Percentiles rank a stretch among this genome's conserved stretches.
Conservation (phyloP, 306 rosid genomes). For the Cucurbita maxima region DNA sequence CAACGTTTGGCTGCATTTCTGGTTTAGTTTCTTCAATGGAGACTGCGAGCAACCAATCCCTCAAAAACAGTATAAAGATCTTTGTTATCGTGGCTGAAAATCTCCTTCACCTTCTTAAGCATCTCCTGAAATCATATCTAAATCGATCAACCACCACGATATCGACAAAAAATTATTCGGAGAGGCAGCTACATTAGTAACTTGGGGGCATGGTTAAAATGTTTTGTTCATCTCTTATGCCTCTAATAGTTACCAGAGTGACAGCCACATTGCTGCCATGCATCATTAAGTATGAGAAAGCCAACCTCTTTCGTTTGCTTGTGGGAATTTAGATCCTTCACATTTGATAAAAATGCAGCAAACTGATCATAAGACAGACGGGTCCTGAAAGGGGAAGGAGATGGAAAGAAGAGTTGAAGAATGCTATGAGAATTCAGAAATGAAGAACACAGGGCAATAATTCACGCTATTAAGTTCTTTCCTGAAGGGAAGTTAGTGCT, state of each 20-base stretch:
- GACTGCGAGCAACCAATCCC: slow-evolving; percentile 66
- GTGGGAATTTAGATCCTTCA: slow-evolving; percentile 81
- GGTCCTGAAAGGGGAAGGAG: slow-evolving; percentile 35
- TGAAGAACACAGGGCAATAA: background rate
- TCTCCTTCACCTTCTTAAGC: slow-evolving; percentile 67
- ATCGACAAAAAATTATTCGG: background rate
- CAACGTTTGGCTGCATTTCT: background rate
- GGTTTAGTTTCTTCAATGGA: slow-evolving; percentile 16
- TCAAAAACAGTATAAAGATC: slow-evolving; percentile 71
- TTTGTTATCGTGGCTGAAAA: slow-evolving; percentile 70
- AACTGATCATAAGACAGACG: slow-evolving; percentile 88
- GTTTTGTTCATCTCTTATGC: background rate
- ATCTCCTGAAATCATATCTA: slow-evolving; percentile 48
- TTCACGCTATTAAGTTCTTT: background rate
- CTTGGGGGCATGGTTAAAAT: background rate
- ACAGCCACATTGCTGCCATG: background rate
- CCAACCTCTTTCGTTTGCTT: slow-evolving; percentile 74
- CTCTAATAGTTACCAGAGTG: background rate
- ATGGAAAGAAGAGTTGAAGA: background rate
- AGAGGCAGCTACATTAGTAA: background rate
- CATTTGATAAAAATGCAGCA: slow-evolving; percentile 86
- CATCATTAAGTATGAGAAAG: background rate
- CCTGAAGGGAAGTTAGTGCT: background rate
- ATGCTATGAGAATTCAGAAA: background rate
- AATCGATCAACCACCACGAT: background rate